These are phyloP conservation scores for Alternaria sp. DNA, from an alignment of 2,329 filamentous ascomycete genomes.

Conservation along the genomic window DNA sequence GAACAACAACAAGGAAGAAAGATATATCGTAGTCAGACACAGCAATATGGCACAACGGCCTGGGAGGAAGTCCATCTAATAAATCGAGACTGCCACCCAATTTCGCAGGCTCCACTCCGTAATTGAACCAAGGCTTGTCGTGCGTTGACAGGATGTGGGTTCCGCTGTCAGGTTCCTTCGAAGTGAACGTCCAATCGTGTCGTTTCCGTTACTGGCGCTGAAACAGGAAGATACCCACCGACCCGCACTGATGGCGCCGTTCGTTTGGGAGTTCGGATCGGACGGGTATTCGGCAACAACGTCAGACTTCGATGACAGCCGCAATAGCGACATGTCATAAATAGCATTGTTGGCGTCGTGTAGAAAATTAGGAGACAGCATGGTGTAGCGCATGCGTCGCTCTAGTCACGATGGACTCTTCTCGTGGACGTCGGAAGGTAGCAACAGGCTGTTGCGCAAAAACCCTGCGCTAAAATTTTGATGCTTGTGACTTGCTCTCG, in stretches of 20 bases:
- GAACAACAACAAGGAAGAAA: neutral
- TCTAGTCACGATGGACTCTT: neutral
- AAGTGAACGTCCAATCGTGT: conserved; percentile 4
- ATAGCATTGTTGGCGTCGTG: neutral
- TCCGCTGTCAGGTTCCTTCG: conserved; percentile 10
- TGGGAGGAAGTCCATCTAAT: neutral
- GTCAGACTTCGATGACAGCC: neutral
- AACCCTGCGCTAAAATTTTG: neutral
- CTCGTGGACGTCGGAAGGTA: neutral
- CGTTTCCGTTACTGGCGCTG: neutral
- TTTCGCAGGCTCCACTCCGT: conserved; percentile 1
- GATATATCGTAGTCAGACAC: neutral
- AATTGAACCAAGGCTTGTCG: conserved; percentile 2
- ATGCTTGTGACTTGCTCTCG: neutral
- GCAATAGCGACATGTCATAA: neutral
- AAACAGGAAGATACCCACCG: conserved; percentile 9
- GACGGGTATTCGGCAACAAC: neutral
- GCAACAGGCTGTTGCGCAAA: neutral
- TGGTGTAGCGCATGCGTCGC: neutral
- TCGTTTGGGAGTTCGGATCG: conserved; percentile 7
- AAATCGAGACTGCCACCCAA: conserved; percentile 1
- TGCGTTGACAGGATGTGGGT: conserved; percentile 2
- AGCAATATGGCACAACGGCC: neutral
- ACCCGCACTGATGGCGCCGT: conserved; percentile 1
- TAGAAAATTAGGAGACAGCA: neutral